These are phyloP conservation scores for Pisolithus thermaeus DNA, from an alignment of 1,284 basidiomycete species.

Conservation along the genomic window DNA sequence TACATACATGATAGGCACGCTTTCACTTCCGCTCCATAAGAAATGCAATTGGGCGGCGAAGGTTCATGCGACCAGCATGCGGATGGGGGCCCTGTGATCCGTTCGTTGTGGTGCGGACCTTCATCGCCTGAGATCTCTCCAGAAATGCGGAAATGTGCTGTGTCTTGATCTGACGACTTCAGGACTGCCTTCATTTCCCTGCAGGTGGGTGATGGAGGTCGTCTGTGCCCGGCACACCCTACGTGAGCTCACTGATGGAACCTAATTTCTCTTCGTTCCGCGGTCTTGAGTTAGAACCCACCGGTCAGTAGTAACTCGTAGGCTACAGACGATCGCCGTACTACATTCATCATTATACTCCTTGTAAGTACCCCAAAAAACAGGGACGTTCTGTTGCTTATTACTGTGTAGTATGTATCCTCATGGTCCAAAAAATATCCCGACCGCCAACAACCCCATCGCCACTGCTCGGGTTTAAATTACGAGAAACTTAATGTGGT, in stretches of 20 bases:
- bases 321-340: background rate
- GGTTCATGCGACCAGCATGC: slow-evolving; percentile 5
- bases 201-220: slow-evolving; percentile 1
- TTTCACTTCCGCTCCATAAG: slow-evolving; percentile 29
- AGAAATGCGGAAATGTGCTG: slow-evolving; percentile 25
- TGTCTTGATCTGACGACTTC: slow-evolving; percentile 11
- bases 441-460: slow-evolving; percentile 4
- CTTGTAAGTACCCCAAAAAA: slow-evolving; percentile 5
- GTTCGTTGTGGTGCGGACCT: slow-evolving; percentile 27
- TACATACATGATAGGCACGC: background rate
- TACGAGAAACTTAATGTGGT: slow-evolving; percentile 26
- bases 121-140: slow-evolving; percentile 22
- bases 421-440: slow-evolving; percentile 7
- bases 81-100: slow-evolving; percentile 16
- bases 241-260: slow-evolving; percentile 7
- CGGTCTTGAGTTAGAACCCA: slow-evolving; percentile 12
- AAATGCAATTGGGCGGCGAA: slow-evolving; percentile 7
- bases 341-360: slow-evolving; percentile 2
- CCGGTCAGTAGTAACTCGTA: slow-evolving; percentile 1
- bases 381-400: background rate
- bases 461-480: slow-evolving; percentile 14
- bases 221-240: background rate
- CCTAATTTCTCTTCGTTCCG: background rate
- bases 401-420: background rate
- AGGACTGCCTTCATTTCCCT: slow-evolving; percentile 17